Base-by-base conservation (phyloP, 2,329 filamentous ascomycete species). In the Aspergillus pseudotamarii region DNA sequence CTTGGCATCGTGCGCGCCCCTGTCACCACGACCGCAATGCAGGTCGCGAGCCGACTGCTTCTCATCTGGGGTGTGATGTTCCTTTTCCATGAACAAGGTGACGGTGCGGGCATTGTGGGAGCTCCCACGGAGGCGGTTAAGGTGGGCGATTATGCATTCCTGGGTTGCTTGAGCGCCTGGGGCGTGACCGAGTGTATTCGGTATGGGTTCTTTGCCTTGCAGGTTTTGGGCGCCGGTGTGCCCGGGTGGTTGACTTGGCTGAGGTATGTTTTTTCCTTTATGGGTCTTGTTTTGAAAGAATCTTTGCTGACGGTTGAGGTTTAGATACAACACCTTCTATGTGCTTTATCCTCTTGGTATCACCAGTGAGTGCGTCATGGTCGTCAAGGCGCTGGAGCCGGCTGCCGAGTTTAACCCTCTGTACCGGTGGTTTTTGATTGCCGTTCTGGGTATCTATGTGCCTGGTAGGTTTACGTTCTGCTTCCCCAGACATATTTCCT, bases 281-380 rank as follows among this genome's bases (percentile, higher is more conserved):
- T 36, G 14, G 12, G 34, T 36, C 14, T 36, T 6, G 1, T 16
- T 55, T 19, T 26, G 32, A 12, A 6, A 19, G 30, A n/a, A 16
- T 12, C 4, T 41, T 36, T 38, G 32, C 30, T 50, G 11, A 46
- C 8, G 19, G 6, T 12, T 21, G 12, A 23, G 23, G 1, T n/a
- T 16, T 32, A 82, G 82, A 62, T 88, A 97, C 80, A 97, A 96
- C 78, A 93, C 92, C 9, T 99, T 99, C 80, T 93, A 92, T 72
- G 81, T 97, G 43, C 86, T 99, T 26, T 99, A 99, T 80, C 95
- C 95, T 1, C 77, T 98, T 64, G 95, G 95, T 48, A 97, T 98
- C 74, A 84, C 86, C 46, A 95, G 91, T 80, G 95, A 99, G 84
- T 92, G 91, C 72, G 88, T 86, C 79, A 85, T 97, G 72, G 89